These are phyloP conservation scores for Apiotrichum sp. DNA, from an alignment of 1,284 basidiomycete genomes.

Conservation along the genomic window DNA sequence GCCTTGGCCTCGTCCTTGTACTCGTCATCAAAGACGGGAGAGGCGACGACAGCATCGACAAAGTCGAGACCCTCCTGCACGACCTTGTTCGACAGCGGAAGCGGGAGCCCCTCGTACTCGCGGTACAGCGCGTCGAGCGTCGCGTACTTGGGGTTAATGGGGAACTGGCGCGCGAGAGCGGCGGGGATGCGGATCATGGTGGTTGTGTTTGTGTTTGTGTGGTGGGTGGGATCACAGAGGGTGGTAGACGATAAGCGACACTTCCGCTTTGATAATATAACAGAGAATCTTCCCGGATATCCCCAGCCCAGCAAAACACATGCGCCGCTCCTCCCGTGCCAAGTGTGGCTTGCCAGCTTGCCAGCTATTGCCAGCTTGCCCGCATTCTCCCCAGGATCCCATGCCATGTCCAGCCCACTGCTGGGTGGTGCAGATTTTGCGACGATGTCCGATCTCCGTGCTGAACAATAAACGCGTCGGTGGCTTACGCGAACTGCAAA, in stretches of 20 bases:
- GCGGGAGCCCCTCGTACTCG: conserved; percentile 13
- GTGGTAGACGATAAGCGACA: not conserved
- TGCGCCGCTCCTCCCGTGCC: too few relatives aligned
- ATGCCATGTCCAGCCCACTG: too few relatives aligned
- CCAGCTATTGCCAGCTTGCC: too few relatives aligned
- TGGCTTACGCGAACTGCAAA: too few relatives aligned
- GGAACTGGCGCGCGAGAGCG: conserved; percentile 17
- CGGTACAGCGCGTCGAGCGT: conserved; percentile 7
- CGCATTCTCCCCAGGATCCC: too few relatives aligned
- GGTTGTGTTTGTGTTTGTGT: not conserved
- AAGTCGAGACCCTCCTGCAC: conserved; percentile 16
- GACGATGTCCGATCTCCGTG: too few relatives aligned
- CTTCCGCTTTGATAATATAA: too few relatives aligned
- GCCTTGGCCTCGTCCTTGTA: conserved; percentile 10
- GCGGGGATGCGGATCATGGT: conserved; percentile 15
- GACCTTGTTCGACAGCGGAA: conserved; percentile 6
- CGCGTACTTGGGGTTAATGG: conserved; percentile 11
- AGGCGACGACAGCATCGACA: conserved; percentile 7
- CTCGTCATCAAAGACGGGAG: conserved; percentile 12
- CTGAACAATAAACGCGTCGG: too few relatives aligned
- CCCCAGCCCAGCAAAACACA: too few relatives aligned
- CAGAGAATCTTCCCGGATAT: too few relatives aligned
- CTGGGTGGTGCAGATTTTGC: too few relatives aligned
- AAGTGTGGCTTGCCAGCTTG: too few relatives aligned
- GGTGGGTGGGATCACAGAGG: not conserved